phyloP scores from a whole-genome alignment of 768 basidiomycete species.

The Naematelia encephala region DNA sequence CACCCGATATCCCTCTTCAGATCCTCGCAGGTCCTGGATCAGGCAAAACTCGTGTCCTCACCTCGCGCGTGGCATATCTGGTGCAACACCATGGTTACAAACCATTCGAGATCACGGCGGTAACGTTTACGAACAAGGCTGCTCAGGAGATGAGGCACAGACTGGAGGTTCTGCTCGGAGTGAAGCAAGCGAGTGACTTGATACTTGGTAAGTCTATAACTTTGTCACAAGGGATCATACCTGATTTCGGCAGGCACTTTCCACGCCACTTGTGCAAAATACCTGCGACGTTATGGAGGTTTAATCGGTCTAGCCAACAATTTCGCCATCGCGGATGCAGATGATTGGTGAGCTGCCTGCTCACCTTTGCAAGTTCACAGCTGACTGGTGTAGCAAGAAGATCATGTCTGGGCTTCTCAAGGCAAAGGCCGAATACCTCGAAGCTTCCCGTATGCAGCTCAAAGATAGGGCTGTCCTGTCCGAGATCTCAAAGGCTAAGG shows the following conservation, averaged over 20 bases:
- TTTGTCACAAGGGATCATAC: background rate
- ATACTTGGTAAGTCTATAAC: constrained; percentile 51
- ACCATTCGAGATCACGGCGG: constrained; percentile 46
- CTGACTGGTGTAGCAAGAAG: constrained; percentile 59
- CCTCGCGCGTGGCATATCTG: constrained; percentile 51
- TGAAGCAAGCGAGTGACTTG: constrained; percentile 57
- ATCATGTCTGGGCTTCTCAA: constrained; percentile 63
- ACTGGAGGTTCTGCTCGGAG: constrained; percentile 65
- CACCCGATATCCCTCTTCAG: constrained; percentile 64
- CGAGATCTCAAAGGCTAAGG: constrained; percentile 68
- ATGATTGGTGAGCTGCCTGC: constrained; percentile 61
- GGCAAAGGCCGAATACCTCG: constrained; percentile 56
- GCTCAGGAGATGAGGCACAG: constrained; percentile 80
- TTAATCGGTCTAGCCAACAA: constrained; percentile 63
- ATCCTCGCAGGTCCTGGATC: constrained; percentile 79
- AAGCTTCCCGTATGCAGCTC: constrained; percentile 54
- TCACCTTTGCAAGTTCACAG: constrained; percentile 2
- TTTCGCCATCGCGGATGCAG: constrained; percentile 77
- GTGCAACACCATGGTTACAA: constrained; percentile 39
- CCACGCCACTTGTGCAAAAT: constrained; percentile 69
- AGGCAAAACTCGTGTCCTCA: constrained; percentile 56
- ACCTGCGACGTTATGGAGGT: constrained; percentile 64
- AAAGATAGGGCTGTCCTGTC: constrained; percentile 60
- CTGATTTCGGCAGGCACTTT: constrained; percentile 64
- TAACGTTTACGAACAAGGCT: constrained; percentile 88